phyloP scores from a whole-genome alignment of 73 alveolate species.

The Paramecium biaurelia region DNA sequence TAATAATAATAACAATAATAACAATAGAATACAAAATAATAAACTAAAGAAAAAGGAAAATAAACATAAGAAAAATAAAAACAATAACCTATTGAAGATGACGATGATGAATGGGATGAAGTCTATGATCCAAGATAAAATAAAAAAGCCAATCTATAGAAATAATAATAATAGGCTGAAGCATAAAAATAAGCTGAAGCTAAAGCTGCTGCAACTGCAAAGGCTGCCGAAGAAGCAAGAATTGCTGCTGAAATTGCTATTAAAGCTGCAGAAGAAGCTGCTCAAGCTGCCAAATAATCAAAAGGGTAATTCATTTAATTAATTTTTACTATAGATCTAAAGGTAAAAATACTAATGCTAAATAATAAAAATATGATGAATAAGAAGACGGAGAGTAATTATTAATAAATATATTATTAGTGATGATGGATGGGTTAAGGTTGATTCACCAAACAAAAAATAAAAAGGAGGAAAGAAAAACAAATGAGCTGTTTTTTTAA shows the following conservation, averaged over 20 bases:
- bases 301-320: background rate
- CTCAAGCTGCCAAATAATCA: background rate
- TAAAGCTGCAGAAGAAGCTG: background rate
- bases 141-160: background rate
- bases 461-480: slow-evolving; percentile 30
- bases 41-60: background rate
- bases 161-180: background rate
- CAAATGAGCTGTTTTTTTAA: slow-evolving; percentile 1
- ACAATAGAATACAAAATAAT: background rate
- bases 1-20: background rate
- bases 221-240: slow-evolving; percentile 12
- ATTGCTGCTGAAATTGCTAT: background rate
- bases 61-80: background rate
- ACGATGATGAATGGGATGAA: slow-evolving; percentile 32
- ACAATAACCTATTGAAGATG: background rate
- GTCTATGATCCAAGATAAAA: slow-evolving; percentile 17
- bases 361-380: background rate
- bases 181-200: background rate
- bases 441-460: slow-evolving; percentile 12
- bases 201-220: background rate
- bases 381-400: background rate
- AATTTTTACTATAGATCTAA: background rate
- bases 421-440: slow-evolving; percentile 46
- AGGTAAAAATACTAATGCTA: background rate
- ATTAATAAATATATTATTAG: background rate